phyloP scores from a whole-genome alignment of 495 filamentous ascomycete genomes.

The Xylaria curta region DNA sequence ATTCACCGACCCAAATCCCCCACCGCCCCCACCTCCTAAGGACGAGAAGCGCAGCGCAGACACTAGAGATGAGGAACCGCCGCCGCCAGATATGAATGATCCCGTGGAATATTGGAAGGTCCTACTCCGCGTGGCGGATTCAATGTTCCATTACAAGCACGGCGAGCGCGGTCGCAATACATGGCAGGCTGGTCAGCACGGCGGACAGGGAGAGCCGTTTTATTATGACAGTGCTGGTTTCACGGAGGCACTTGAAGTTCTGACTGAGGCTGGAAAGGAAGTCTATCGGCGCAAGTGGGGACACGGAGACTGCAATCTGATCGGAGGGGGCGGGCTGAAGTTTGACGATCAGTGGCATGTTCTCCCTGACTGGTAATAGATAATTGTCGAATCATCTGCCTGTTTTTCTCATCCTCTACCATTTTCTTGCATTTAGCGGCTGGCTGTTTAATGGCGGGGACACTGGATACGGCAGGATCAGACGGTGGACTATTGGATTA shows the following conservation, averaged over 20 bases:
- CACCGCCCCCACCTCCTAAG: constrained; percentile 30
- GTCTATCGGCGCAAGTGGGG: constrained; percentile 66
- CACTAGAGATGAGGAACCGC: neutral
- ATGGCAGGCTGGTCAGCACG: constrained; percentile 64
- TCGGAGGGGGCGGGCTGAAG: constrained; percentile 43
- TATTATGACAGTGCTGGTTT: constrained; percentile 62
- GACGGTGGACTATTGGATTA: neutral
- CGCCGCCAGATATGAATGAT: constrained; percentile 28
- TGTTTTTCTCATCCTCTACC: neutral
- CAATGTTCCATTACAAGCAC: constrained; percentile 52
- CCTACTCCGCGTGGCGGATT: constrained; percentile 36
- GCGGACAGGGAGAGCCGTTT: constrained; percentile 66
- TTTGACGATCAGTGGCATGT: constrained; percentile 60
- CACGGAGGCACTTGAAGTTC: constrained; percentile 56
- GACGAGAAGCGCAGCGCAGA: constrained; percentile 24
- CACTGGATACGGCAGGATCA: neutral
- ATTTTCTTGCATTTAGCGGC: neutral
- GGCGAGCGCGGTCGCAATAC: constrained; percentile 57
- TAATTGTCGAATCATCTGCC: neutral
- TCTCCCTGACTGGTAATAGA: constrained; percentile 48
- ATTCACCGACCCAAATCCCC: constrained; percentile 52
- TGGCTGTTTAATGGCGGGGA: neutral
- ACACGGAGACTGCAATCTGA: constrained; percentile 58
- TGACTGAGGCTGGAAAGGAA: constrained; percentile 58
- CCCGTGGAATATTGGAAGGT: constrained; percentile 41